Base-by-base conservation (phyloP, 345 rosid genomes). In the Chamaenerion angustifolium region DNA sequence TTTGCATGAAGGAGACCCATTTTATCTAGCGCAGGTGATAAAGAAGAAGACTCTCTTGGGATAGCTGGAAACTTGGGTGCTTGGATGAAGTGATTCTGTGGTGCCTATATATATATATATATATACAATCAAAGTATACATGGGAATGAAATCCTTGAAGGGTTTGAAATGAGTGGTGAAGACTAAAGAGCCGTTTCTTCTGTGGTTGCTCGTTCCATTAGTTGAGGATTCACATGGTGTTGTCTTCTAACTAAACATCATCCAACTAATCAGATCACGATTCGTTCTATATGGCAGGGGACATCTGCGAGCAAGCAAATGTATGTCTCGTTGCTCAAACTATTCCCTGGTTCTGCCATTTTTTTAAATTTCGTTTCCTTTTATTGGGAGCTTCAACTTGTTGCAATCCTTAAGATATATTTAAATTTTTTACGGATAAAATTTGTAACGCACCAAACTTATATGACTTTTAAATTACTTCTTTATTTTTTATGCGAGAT, bases 1-100 rank as follows among this genome's bases (percentile, higher is more conserved):
- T 58, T 57, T 12, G 50, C 59, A 13, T 45, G 41, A 45, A 47
- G 16, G 48, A 60, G 48, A 21, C 27, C 54, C 54, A 50, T 50
- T 16, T 13, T 35, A 5, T 31, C 37, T 5, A 31, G 5, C n/a
- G 10, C 7, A 31, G 37, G 3, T 5, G 37, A 5, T 8, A 43
- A 12, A 56, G 56, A 31, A 62, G 40, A 0, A 18, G 50, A 37
- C 56, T 23, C 35, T 8, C 12, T 49, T 49, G 11, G 9, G n/a
- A 11, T 49, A 49, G 6, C 15, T 25, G 52, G 19, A 16, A 25
- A 12, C 16, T 49, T 49, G 2, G 14, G 16, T 10, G 35, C 40
- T 49, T 49, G 52, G 13, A 11, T 16, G 44, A 47, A 10, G 11
- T 12, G 41, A 0, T 12, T 46, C 16, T 0, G 40, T 47, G 10